Evolutionary conservation across 345 rosid genomes (phyloP), one percentile per base, ranked within the genome.

Genomic region (Dovyalis caffra): DNA sequence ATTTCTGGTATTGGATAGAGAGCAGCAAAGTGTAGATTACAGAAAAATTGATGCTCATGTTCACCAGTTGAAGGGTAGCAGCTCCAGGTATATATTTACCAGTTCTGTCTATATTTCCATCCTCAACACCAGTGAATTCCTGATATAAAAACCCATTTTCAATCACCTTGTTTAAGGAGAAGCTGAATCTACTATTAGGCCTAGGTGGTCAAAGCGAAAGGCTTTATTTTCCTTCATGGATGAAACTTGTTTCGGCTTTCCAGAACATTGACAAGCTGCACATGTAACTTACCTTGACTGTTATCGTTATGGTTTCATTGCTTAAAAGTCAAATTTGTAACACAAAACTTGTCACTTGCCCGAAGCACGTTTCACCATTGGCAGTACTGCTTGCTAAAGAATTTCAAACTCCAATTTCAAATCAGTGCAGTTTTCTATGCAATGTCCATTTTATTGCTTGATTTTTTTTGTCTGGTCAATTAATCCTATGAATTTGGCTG

Each of bases 11-110:
- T 20, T 68, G 23, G 28, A 66, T 70, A 88, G 91, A 43, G 78
- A 84, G 7, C 89, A 83, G 80, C 74, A 71, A 72, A 80, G 62
- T 65, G 43, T 78, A 68, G 88, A 86, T 72, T 88, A 77, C 83
- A 84, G 66, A 74, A 84, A 63, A 64, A 77, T 88, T 53, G 91
- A 83, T 74, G 82, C 78, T 29, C 84, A 81, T 78, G 85, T 86
- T 77, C 91, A 88, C 61, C 91, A 86, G 77, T 75, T 88, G 63
- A 88, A 88, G 75, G 91, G 91, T 12, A 88, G 91, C 84, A 88
- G 91, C 80, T 88, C 91, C 63, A 88, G 91, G 91, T 86, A 56
- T 6, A 51, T 32, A 11, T 23, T 4, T 72, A 7, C 7, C 3
- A 20, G n/a, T 14, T 38, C 28, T 38, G 4, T 10, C 45, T 2